Conservation (phyloP, 345 rosid genomes). For the Hirschfeldia incana region DNA sequence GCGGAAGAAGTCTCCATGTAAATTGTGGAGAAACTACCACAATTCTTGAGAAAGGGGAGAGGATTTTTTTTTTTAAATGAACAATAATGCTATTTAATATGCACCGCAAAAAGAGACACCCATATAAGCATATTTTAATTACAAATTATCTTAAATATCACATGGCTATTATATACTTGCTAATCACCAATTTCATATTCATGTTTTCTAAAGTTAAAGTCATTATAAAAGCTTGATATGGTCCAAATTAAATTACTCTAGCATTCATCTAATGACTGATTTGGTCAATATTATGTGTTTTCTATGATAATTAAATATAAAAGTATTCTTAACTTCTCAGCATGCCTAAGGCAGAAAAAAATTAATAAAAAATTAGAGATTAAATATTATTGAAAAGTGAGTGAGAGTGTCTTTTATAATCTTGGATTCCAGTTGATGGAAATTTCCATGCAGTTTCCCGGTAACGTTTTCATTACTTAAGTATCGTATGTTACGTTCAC, state of each 20-base stretch:
- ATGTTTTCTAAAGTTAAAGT: not conserved
- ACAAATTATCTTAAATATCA: not conserved
- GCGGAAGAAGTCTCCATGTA: conserved; percentile 20
- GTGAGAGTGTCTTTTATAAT: conserved; percentile 12
- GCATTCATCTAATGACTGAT: not conserved
- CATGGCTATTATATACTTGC: not conserved
- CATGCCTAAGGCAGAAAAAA: not conserved
- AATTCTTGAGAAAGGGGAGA: conserved; percentile 7
- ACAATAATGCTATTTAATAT: conserved; percentile 1
- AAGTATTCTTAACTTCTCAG: conserved; percentile 5
- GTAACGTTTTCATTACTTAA: conserved; percentile 9
- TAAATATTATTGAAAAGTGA: conserved; percentile 8
- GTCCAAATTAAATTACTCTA: not conserved
- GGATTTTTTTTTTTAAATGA: not conserved
- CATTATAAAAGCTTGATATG: not conserved
- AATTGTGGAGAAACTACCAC: conserved; percentile 35
- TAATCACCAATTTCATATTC: not conserved
- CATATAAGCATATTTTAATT: not conserved
- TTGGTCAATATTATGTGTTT: not conserved
- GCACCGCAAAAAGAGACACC: not conserved
- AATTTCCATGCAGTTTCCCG: conserved; percentile 35
- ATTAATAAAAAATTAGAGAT: not conserved
- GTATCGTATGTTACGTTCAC: conserved; percentile 22
- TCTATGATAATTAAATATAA: not conserved
- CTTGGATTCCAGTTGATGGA: conserved; percentile 31